Evolutionary conservation across 345 rosid species (phyloP), one percentile per base, ranked within the genome.

Genomic region (Aurinia saxatilis): DNA sequence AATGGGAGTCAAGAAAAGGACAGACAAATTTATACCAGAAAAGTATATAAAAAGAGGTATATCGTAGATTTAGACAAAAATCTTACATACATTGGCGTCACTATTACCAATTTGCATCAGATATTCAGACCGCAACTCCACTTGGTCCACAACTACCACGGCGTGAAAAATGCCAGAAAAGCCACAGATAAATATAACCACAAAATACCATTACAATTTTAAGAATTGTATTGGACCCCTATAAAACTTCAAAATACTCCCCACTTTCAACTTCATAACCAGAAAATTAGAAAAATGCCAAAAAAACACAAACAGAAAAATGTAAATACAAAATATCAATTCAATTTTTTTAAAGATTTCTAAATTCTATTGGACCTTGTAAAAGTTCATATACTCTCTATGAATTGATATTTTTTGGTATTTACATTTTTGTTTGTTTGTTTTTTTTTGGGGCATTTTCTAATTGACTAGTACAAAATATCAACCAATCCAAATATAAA

Each of bases 131-230:
- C 3, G 30, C 30, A 27, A 27, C 29, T 19, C 25, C 13, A 55
- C 34, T n/a, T 60, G 53, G 50, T 57, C 71, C 71, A 67, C 44
- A 15, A 41, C 41, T 31, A 21, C 49, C 49, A 37, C 25, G 25
- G 48, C 25, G 25, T 37, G 57, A 5, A 57, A 30, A 29, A 21
- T 57, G 44, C 50, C 71, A 57, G 48, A 58, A 48, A 0, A 46
- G 8, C 5, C 35, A 40, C 25, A 48, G 11, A 49, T 27, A 57
- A 16, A 17, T 27, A 27, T 34, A 64, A 40, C 13, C 18, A 27
- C 58, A 6, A 30, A 36, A 36, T n/a, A n/a, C 36, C 35, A 38
- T 5, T 36, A 5, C 1, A 5, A 54, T 21, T 11, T 12, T 17
- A 36, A 55, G 25, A 57, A 8, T 39, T 18, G 12, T 38, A 38